phyloP scores from a whole-genome alignment of 2,329 filamentous ascomycete genomes.

The Fusarium irregulare region DNA sequence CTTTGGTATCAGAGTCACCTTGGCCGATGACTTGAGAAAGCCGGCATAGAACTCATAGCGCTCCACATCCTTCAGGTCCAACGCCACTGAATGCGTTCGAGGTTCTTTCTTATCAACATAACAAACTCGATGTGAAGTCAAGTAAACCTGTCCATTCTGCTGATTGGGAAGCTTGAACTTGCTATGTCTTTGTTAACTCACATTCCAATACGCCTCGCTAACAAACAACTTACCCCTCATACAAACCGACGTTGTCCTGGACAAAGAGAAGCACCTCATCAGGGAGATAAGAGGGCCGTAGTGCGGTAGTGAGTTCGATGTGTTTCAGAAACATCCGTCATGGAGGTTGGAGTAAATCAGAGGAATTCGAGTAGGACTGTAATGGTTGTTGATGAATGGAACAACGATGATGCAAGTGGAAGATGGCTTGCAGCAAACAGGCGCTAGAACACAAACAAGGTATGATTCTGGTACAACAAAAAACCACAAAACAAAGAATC shows the following conservation, averaged over 20 bases:
- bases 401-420: slow-evolving; percentile 38
- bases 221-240: slow-evolving; percentile 81
- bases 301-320: slow-evolving; percentile 94
- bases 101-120: slow-evolving; percentile 93
- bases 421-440: slow-evolving; percentile 28
- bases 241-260: slow-evolving; percentile 95
- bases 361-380: slow-evolving; percentile 1
- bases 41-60: slow-evolving; percentile 91
- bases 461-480: background rate
- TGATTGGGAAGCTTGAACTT: slow-evolving; percentile 96
- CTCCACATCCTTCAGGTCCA: slow-evolving; percentile 92
- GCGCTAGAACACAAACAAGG: background rate
- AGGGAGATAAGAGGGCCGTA: slow-evolving; percentile 89
- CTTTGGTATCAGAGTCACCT: slow-evolving; percentile 90
- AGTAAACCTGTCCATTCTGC: slow-evolving; percentile 94
- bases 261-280: slow-evolving; percentile 97
- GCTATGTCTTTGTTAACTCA: slow-evolving; percentile 58
- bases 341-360: slow-evolving; percentile 48
- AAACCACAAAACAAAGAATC: background rate
- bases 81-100: slow-evolving; percentile 82
- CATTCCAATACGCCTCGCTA: background rate
- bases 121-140: slow-evolving; percentile 95
- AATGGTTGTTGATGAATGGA: slow-evolving; percentile 6
- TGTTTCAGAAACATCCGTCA: slow-evolving; percentile 97
- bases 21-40: slow-evolving; percentile 94